Conservation (phyloP, 768 basidiomycete genomes). For the Tremella fuciformis region DNA sequence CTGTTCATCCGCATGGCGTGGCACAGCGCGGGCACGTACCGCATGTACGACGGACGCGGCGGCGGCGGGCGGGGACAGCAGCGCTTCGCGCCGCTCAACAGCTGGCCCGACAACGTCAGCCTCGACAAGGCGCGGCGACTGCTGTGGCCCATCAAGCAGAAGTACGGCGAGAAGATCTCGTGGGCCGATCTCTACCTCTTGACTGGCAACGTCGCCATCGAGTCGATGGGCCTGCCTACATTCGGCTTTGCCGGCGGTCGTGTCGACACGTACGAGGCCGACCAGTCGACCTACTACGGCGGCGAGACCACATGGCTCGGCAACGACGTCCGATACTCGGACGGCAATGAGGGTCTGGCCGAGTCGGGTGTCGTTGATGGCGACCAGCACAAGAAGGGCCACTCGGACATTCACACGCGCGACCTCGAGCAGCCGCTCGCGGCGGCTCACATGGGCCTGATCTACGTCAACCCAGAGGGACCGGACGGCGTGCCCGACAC, state of each 20-base stretch:
- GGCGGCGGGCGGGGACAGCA: constrained; percentile 12
- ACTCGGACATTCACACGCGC: constrained; percentile 3
- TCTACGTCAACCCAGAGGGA: constrained; percentile 17
- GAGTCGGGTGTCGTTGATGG: constrained; percentile 8
- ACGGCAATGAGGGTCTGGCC: constrained; percentile 1
- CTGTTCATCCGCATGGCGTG: constrained; percentile 13
- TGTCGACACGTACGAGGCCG: constrained; percentile 9
- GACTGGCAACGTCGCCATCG: constrained; percentile 14
- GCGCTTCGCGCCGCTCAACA: constrained; percentile 11
- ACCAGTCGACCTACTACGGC: constrained; percentile 13
- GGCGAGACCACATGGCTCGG: constrained; percentile 10
- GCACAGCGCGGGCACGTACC: constrained; percentile 12
- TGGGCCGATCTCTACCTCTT: constrained; percentile 14
- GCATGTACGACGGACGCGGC: constrained; percentile 7
- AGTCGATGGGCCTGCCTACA: constrained; percentile 8
- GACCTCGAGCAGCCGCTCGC: constrained; percentile 17
- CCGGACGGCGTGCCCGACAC: constrained; percentile 14
- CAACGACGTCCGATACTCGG: constrained; percentile 11
- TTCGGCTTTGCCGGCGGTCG: constrained; percentile 11
- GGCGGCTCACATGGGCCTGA: constrained; percentile 13
- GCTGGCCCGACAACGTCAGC: constrained; percentile 9
- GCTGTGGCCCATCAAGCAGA: constrained; percentile 13
- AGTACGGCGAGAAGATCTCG: constrained; percentile 16
- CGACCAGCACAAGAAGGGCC: constrained; percentile 10
- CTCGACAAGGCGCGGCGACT: constrained; percentile 10